Conservation (phyloP, 2,329 filamentous ascomycete species). For the Phaeophleospora eucalypticola region DNA sequence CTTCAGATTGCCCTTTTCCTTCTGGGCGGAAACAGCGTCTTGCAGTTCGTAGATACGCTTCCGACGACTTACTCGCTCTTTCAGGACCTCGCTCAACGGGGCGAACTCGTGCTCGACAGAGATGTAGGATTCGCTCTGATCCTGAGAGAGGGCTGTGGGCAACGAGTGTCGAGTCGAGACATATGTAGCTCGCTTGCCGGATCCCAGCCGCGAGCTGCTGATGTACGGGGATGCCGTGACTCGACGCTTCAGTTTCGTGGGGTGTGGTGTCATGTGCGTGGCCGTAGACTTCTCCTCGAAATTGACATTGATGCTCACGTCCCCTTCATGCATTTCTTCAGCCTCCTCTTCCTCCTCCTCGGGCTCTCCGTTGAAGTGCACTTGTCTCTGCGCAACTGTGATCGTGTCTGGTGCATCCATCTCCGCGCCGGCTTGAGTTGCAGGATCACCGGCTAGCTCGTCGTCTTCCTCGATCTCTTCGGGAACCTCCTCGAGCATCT, state of each 20-base stretch:
- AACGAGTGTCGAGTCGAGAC: conserved; percentile 31
- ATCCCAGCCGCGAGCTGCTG: conserved; percentile 1
- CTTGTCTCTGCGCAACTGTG: conserved; percentile 20
- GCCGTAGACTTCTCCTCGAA: conserved; percentile 22
- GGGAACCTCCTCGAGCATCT: conserved; percentile 4
- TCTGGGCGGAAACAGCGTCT: conserved; percentile 5
- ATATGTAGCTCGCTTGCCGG: conserved; percentile 20
- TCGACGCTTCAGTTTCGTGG: conserved; percentile 28
- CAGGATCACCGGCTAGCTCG: conserved; percentile 2
- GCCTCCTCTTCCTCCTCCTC: conserved; percentile 20
- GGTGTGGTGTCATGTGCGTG: conserved; percentile 33
- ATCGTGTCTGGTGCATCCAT: conserved; percentile 15
- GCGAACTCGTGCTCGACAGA: conserved; percentile 28
- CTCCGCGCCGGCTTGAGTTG: conserved; percentile 14
- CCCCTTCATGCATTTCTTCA: conserved; percentile 7
- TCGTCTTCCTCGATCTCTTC: conserved; percentile 26
- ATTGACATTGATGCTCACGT: conserved; percentile 1
- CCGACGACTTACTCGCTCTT: conserved; percentile 34
- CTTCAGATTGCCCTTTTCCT: conserved; percentile 6
- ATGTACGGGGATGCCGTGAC: conserved; percentile 28
- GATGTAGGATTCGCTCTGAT: conserved; percentile 16
- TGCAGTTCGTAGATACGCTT: conserved; percentile 10
- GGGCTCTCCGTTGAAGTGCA: conserved; percentile 27
- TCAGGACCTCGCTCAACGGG: conserved; percentile 30
- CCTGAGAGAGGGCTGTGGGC: conserved; percentile 24